A percentile compares a stretch with the other conserved stretches of the same genome.
Evolutionary conservation across 1,284 basidiomycete species (phyloP).

Genomic region (Tetrapyrgos nigripes): DNA sequence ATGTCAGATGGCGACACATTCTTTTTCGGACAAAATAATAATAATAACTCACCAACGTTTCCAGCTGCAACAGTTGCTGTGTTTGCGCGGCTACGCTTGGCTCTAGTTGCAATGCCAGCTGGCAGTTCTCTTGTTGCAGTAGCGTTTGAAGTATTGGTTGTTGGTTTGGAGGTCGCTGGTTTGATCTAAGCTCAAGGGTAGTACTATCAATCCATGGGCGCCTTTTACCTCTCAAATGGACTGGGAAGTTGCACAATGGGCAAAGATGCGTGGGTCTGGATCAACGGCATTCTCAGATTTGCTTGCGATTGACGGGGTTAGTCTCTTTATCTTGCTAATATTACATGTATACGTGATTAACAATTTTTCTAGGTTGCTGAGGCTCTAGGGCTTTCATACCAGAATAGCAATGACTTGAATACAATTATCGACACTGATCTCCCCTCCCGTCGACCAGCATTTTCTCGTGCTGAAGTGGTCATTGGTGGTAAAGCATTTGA

Average conservation of each 20-base stretch:
- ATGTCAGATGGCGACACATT: too few species aligned
- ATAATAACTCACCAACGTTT: too few species aligned
- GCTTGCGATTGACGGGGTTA: background rate
- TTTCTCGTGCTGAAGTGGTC: conserved; percentile 6
- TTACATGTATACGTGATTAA: background rate
- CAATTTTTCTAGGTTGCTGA: conserved; percentile 3
- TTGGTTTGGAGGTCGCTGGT: background rate
- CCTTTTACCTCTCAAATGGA: background rate
- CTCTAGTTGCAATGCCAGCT: too few species aligned
- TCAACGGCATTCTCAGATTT: background rate
- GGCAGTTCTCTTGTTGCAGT: too few species aligned
- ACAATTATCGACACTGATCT: conserved; percentile 12
- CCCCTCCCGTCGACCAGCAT: conserved; percentile 6
- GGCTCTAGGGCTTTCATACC: conserved; percentile 6
- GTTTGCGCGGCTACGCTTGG: too few species aligned
- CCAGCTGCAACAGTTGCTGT: too few species aligned
- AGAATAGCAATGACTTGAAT: conserved; percentile 7
- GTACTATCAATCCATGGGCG: background rate
- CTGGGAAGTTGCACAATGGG: background rate
- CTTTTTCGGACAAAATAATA: too few species aligned
- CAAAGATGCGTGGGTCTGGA: background rate
- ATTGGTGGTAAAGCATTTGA: conserved; percentile 9
- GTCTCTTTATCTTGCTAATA: background rate
- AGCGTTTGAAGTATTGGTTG: too few species aligned
- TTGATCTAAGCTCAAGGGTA: background rate